Base-by-base conservation (phyloP, 2,329 filamentous ascomycete genomes). In the Pestalotiopsis sp. region DNA sequence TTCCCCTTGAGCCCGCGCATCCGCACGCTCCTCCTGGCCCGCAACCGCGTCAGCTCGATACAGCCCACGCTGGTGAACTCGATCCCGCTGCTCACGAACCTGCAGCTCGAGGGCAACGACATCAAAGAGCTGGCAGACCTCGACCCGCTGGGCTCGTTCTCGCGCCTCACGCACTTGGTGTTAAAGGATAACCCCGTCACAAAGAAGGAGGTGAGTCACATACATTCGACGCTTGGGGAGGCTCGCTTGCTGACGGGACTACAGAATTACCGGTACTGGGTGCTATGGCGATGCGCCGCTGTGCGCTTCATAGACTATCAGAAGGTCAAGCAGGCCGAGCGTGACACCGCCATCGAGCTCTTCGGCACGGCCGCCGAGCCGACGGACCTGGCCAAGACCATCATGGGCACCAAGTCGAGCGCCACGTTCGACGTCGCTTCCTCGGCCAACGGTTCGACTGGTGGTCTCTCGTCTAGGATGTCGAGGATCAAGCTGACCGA, bases 291-390 rank as follows among this genome's bases (percentile, higher is more conserved):
- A 71, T 93, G 92, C 78, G 94, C 94, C 1, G 87, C 86, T 4
- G 90, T 99, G 58, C 91, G 95, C 59, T 98, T 97, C 81, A 87
- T 99, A 63, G 96, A 99, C 81, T 98, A 94, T 79, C 87, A 90
- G 74, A 97, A 97, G 81, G 94, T 99, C 64, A 97, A 94, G 81
- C 90, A 96, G 72, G 90, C 87, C 0, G 96, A 99, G 85, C 90
- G 95, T 59, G 83, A 88, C 72, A 88, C 90, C 74, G 94, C 94
- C 0, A 85, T 82, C 20, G 92, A 95, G 80, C 85, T 99, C 2
- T 98, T 98, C 76, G 97, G 97, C 65, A 93, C 92, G 3, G 80
- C 81, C 1, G 88, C 92, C 65, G 89, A 92, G 77, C 96, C 95
- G 0, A 94, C 94, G 0, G 91, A 92, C 12, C 85, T 97, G 45